Percentiles rank a stretch among this genome's conserved stretches.
These are phyloP conservation scores for Candida methanosorbosa DNA, from an alignment of 805 yeast genomes.

Conservation along the genomic window DNA sequence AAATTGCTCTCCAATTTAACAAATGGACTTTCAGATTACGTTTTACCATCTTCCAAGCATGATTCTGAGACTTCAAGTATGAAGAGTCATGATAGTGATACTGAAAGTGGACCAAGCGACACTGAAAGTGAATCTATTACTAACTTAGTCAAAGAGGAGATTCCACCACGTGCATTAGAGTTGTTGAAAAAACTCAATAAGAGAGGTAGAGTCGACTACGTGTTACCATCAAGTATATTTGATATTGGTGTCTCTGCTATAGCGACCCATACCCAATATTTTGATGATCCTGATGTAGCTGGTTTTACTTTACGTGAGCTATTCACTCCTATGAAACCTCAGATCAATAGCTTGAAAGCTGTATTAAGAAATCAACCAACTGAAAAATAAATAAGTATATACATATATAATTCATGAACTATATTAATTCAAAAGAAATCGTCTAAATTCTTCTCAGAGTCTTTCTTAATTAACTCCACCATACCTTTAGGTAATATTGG, in stretches of 20 bases:
- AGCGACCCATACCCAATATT: slow-evolving; percentile 82
- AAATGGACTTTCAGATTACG: not conserved
- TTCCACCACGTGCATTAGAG: slow-evolving; percentile 22
- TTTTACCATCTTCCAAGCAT: not conserved
- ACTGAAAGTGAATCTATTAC: not conserved
- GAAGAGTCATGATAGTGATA: slow-evolving; percentile 4
- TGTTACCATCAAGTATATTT: slow-evolving; percentile 66
- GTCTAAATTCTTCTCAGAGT: slow-evolving; percentile 75
- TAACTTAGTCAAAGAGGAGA: slow-evolving; percentile 10
- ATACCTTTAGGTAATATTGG: slow-evolving; percentile 92
- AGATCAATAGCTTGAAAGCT: not conserved
- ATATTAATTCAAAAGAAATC: slow-evolving; percentile 38
- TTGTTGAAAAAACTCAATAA: slow-evolving; percentile 45
- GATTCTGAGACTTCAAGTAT: not conserved
- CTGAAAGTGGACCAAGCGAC: slow-evolving; percentile 10
- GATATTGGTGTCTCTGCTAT: slow-evolving; percentile 77
- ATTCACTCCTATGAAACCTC: not conserved
- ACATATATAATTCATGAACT: not conserved
- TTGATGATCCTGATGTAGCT: slow-evolving; percentile 80
- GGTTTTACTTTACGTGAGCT: slow-evolving; percentile 66
- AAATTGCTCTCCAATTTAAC: slow-evolving; percentile 3
- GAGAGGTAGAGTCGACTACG: slow-evolving; percentile 75
- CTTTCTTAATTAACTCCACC: slow-evolving; percentile 77
- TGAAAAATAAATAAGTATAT: not conserved
- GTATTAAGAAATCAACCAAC: not conserved